Percentiles rank a stretch among this genome's conserved stretches.
phyloP scores from a whole-genome alignment of 306 rosid species.

The Fragaria ananassa region DNA sequence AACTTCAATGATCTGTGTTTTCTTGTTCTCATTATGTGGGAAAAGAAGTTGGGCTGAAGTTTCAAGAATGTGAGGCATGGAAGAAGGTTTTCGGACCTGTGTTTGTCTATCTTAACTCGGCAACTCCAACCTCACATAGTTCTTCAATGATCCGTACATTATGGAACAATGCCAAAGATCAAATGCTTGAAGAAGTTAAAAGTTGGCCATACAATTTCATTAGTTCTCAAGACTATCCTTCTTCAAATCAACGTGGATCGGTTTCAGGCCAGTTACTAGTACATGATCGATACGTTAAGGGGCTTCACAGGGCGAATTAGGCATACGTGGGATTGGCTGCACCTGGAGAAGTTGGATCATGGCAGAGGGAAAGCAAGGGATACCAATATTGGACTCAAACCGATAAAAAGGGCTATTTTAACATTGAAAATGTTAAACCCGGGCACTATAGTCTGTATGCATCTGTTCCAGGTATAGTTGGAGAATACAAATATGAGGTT shows the following conservation, averaged over 20 bases:
- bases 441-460: conserved; percentile 67
- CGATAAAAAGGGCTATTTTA: conserved; percentile 42
- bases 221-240: conserved; percentile 46
- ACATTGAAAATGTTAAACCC: conserved; percentile 43
- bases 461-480: conserved; percentile 74
- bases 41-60: conserved; percentile 19
- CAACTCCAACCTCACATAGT: neutral
- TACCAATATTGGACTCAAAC: conserved; percentile 82
- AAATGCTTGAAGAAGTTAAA: conserved; percentile 43
- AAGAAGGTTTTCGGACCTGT: conserved; percentile 78
- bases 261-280: conserved; percentile 46
- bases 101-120: conserved; percentile 54
- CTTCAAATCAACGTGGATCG: conserved; percentile 50
- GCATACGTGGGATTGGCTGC: conserved; percentile 72
- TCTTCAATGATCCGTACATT: conserved; percentile 15
- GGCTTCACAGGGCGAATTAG: conserved; percentile 17
- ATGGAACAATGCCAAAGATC: conserved; percentile 63
- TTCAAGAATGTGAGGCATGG: conserved; percentile 59
- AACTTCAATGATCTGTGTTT: conserved; percentile 60
- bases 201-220: conserved; percentile 76
- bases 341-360: conserved; percentile 63
- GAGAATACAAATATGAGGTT: conserved; percentile 50
- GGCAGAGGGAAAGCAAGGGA: conserved; percentile 87
- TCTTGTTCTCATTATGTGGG: conserved; percentile 71
- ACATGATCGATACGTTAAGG: conserved; percentile 42